Evolutionary conservation across 2,329 filamentous ascomycete genomes (phyloP), one percentile per base, ranked within the genome.

Genomic region (Zelopaecilomyces penicillatus): DNA sequence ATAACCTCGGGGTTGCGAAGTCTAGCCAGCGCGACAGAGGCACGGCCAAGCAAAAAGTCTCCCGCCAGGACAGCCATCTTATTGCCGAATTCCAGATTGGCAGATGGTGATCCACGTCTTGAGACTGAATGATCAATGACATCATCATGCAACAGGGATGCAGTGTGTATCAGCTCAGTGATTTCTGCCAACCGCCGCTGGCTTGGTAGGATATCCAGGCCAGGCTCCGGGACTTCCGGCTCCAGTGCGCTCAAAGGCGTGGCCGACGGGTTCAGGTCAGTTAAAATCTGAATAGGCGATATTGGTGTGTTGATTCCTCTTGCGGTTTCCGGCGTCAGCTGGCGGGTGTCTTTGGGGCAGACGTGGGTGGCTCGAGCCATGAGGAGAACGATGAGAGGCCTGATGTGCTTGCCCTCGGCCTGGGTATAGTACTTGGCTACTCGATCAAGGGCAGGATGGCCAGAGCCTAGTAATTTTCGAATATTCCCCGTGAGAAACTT

Each of bases 351-450:
- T 62, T 90, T 72, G 71, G 87, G 66, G 74, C 85, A 74, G 44
- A 88, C 70, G n/a, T 88, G 80, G 2, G 91, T 96, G 5, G 93
- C 93, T 61, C 90, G 80, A 50, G 90, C 91, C 91, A 98, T 97
- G 57, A 98, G 81, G 50, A 98, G 78, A 30, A 98, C 90, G 49
- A 98, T 85, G 65, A 96, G 79, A 30, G 93, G 93, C 54, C 93
- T 83, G 55, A 98, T 83, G 66, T 97, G 93, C 71, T 98, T 98
- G 51, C 93, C 93, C 72, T 97, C 89, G 48, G 87, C 87, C 58
- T 91, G 86, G 26, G 93, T 95, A 65, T 98, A 98, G 73, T 98
- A 98, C 68, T 98, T 98, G 42, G 93, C 89, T 29, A 90, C 91
- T 36, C 87, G 90, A 61, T 97, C 93, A 48, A 98, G 77, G 38